A percentile compares a stretch with the other conserved stretches of the same genome.
These are phyloP conservation scores for Cutaneotrichosporon sp. DNA, from an alignment of 1,284 basidiomycete genomes.

Conservation along the genomic window DNA sequence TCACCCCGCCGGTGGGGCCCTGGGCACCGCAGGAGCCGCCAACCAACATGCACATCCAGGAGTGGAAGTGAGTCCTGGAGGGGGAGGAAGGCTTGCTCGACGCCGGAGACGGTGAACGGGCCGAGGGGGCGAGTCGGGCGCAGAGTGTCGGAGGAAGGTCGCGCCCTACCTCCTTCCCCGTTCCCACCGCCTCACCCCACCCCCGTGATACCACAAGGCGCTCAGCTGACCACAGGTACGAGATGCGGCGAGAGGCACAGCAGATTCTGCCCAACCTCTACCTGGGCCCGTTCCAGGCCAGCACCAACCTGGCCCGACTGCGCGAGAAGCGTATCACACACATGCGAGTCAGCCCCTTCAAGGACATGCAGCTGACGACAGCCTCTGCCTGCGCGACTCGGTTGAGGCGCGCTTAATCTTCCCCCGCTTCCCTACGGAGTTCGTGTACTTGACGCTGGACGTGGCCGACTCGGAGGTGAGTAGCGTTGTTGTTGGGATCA, in stretches of 20 bases:
- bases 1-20: constrained; percentile 16
- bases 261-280: constrained; percentile 81
- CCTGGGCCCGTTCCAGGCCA: constrained; percentile 85
- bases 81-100: not conserved
- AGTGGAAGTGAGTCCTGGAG: constrained; percentile 25
- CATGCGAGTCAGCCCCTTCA: constrained; percentile 64
- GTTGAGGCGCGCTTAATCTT: constrained; percentile 84
- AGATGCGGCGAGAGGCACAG: constrained; percentile 92
- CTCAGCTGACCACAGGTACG: constrained; percentile 63
- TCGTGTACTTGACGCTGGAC: constrained; percentile 78
- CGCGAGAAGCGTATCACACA: constrained; percentile 72
- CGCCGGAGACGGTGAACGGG: not conserved
- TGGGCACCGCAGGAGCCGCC: constrained; percentile 22
- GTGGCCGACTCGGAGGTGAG: constrained; percentile 77
- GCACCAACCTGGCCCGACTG: constrained; percentile 72
- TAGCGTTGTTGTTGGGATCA: too few species aligned
- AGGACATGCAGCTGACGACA: constrained; percentile 42
- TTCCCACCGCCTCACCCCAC: not conserved
- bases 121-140: not conserved
- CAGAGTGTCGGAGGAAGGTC: not conserved
- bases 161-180: not conserved
- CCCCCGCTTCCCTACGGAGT: constrained; percentile 78
- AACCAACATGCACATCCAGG: constrained; percentile 19
- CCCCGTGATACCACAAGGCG: not conserved
- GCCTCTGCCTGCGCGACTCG: constrained; percentile 81